Evolutionary conservation across 768 basidiomycete genomes (phyloP).

Genomic region (Hericium rajendrae): DNA sequence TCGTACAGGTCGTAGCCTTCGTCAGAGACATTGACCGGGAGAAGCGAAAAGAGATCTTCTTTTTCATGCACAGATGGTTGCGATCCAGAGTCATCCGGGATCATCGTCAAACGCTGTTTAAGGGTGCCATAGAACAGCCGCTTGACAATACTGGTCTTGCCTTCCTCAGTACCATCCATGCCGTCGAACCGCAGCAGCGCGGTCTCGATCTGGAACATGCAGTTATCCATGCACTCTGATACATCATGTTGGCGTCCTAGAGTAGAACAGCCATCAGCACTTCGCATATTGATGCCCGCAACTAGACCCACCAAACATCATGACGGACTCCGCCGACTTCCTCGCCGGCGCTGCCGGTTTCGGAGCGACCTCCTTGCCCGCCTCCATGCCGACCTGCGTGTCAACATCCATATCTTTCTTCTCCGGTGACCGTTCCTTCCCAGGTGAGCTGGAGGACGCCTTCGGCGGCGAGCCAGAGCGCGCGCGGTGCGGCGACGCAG

Average conservation of each 20-base stretch:
- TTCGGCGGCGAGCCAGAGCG: constrained; percentile 2
- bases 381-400: constrained; percentile 7
- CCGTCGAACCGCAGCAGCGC: constrained; percentile 72
- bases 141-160: constrained; percentile 74
- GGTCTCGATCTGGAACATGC: constrained; percentile 97
- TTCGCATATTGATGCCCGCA: neutral
- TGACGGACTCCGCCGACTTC: constrained; percentile 57
- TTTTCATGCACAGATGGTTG: constrained; percentile 58
- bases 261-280: constrained; percentile 17
- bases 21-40: constrained; percentile 87
- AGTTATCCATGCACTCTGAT: constrained; percentile 98
- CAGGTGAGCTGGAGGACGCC: neutral
- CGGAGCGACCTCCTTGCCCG: constrained; percentile 17
- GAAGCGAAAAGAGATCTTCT: constrained; percentile 87
- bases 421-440: constrained; percentile 23
- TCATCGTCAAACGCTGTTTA: constrained; percentile 42
- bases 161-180: constrained; percentile 33
- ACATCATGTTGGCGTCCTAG: constrained; percentile 95
- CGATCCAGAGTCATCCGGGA: constrained; percentile 31
- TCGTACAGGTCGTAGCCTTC: constrained; percentile 91
- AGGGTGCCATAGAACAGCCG: constrained; percentile 86
- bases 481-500: constrained; percentile 12
- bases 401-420: constrained; percentile 11
- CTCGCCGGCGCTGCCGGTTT: constrained; percentile 45
- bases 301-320: constrained; percentile 74